Percentiles rank a stretch among this genome's conserved stretches.
These are phyloP conservation scores for Bombardia bombarda DNA, from an alignment of 495 filamentous ascomycete species.

Conservation along the genomic window DNA sequence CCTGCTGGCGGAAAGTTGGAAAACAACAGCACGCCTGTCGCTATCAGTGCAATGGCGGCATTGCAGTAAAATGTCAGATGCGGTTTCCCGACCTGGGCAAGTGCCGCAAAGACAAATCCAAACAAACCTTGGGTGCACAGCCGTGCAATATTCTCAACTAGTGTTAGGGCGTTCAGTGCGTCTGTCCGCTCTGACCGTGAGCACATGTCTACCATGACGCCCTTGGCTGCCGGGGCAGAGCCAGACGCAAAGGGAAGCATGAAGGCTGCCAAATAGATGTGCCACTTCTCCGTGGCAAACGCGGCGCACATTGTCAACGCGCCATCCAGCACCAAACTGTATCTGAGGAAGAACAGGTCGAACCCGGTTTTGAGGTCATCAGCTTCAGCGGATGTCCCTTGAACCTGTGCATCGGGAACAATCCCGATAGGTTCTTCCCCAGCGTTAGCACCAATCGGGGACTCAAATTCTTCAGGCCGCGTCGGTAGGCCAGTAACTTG, in stretches of 20 bases:
- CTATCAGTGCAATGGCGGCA: slow-evolving; percentile 39
- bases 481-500: slow-evolving; percentile 11
- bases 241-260: slow-evolving; percentile 48
- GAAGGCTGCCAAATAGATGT: slow-evolving; percentile 45
- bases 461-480: slow-evolving; percentile 30
- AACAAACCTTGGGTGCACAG: slow-evolving; percentile 46
- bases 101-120: slow-evolving; percentile 43
- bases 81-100: slow-evolving; percentile 39
- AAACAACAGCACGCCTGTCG: slow-evolving; percentile 36
- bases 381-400: too few relatives aligned
- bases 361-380: slow-evolving; percentile 37
- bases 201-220: slow-evolving; percentile 50
- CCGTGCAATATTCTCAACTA: slow-evolving; percentile 47
- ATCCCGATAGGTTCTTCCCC: slow-evolving; percentile 34
- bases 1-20: slow-evolving; percentile 39
- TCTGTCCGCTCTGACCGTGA: slow-evolving; percentile 37
- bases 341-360: slow-evolving; percentile 46
- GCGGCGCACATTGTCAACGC: slow-evolving; percentile 41
- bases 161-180: slow-evolving; percentile 46
- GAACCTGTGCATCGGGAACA: slow-evolving; percentile 4
- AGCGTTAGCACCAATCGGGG: slow-evolving; percentile 28
- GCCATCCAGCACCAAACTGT: slow-evolving; percentile 45
- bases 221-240: slow-evolving; percentile 48
- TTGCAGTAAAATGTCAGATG: slow-evolving; percentile 48
- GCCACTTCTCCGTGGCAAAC: slow-evolving; percentile 43